These are phyloP conservation scores for Rhizopus arrhizus DNA, from an alignment of 371 early-diverging fungal species.

Conservation along the genomic window DNA sequence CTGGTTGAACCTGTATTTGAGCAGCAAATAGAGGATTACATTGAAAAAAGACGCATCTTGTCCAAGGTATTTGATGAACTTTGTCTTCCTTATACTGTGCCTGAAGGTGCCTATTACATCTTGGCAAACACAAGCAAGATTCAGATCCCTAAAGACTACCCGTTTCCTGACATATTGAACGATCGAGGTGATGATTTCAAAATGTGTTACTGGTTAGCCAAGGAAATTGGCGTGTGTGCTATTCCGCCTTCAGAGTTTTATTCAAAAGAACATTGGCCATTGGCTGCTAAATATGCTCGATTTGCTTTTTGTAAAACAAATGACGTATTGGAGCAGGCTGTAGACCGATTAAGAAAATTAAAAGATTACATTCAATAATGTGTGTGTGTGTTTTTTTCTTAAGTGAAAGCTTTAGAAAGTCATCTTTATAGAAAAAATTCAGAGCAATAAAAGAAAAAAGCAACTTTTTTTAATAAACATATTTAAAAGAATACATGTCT, in stretches of 20 bases:
- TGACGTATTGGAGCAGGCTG: constrained; percentile 80
- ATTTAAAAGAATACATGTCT: too few relatives aligned
- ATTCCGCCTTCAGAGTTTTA: constrained; percentile 95
- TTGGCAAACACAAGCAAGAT: constrained; percentile 81
- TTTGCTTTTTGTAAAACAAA: constrained; percentile 95
- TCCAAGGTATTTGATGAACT: constrained; percentile 71
- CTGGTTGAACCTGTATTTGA: constrained; percentile 67
- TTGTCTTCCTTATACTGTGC: constrained; percentile 81
- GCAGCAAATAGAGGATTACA: constrained; percentile 71
- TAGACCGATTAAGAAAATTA: constrained; percentile 66
- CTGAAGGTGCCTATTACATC: constrained; percentile 94
- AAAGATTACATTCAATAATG: constrained; percentile 54
- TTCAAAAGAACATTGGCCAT: constrained; percentile 63
- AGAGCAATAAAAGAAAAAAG: too few relatives aligned
- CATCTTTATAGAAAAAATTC: too few relatives aligned
- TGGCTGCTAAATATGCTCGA: constrained; percentile 80
- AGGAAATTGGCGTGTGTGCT: constrained; percentile 88
- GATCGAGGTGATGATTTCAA: constrained; percentile 75
- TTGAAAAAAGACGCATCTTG: constrained; percentile 74
- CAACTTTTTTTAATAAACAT: too few relatives aligned
- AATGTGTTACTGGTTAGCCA: constrained; percentile 86
- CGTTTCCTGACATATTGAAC: constrained; percentile 63
- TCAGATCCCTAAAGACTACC: constrained; percentile 66
- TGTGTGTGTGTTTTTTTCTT: too few relatives aligned
- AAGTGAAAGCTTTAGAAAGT: too few relatives aligned